Base-by-base conservation (phyloP, 495 filamentous ascomycete genomes). In the Penicillium canariense region DNA sequence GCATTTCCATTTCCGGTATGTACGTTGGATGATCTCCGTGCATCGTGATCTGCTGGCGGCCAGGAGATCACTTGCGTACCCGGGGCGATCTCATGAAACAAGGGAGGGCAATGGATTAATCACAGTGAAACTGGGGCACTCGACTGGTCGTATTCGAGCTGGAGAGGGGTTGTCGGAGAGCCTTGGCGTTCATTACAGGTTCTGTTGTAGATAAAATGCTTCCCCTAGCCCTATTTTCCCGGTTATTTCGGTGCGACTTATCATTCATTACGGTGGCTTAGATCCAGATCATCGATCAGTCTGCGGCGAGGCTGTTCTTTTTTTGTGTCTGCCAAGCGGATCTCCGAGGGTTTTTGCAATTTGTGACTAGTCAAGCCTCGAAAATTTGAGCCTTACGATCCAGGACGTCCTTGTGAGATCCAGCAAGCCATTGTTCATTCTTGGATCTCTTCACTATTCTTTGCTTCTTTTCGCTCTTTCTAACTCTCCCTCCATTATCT, bases 61-160 rank as follows among this genome's bases (percentile, higher is more conserved):
- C 22, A 39, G 36, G 9, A 11, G 36, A 39, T 39, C 8, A 9
- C 3, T 20, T 20, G 36, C 17, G 5, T 39, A 18, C 0, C 1
- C 36, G 15, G 17, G 18, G 18, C 5, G 38, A 22, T 22, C 3
- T 0, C 42, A 49, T 59, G 62, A 59, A 65, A 65, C 62, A 65
- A 65, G 62, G 61, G 61, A 64, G 40, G 26, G 14, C 12, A 36
- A 15, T 47, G 22, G 48, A 62, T 55, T 31, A 44, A 56, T 64
- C 54, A 46, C 35, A 48, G 58, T 65, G 59, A 59, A 62, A 59
- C 55, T 34, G 44, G 54, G 34, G 25, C 49, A 61, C 61, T 58
- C 55, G 58, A 56, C 52, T 52, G 25, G 40, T 55, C 43, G 31
- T 17, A 28, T 50, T 17, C 6, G 49, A 20, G 36, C 36, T 40